Percentiles rank a stretch among this genome's conserved stretches.
Conservation (phyloP, 73 alveolate species). For the Paraurostyla sp. region DNA sequence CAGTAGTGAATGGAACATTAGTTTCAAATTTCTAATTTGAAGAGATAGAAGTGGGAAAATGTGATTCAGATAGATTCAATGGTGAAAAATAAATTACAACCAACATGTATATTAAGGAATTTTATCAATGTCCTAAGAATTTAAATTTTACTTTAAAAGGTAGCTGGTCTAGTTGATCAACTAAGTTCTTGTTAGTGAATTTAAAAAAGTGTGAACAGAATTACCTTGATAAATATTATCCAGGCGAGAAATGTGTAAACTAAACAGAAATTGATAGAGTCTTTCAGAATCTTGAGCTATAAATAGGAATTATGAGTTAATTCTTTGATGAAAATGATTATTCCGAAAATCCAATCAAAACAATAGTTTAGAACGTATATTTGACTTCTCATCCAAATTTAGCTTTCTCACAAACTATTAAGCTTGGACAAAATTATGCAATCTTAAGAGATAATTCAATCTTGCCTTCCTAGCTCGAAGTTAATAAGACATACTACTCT, state of each 20-base stretch:
- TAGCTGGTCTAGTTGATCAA: background rate
- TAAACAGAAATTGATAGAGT: background rate
- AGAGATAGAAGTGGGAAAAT: background rate
- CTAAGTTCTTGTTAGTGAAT: background rate
- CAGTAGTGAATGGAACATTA: background rate
- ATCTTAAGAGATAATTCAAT: background rate
- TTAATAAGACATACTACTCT: background rate
- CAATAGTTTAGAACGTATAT: background rate
- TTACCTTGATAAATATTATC: background rate
- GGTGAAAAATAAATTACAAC: background rate
- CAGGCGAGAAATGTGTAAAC: background rate
- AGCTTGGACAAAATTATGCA: background rate
- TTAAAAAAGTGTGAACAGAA: background rate
- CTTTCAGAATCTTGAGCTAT: background rate
- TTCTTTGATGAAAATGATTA: conserved; percentile 6
- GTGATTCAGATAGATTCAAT: background rate
- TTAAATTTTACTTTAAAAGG: background rate
- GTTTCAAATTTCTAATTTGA: background rate
- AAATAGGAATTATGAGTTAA: background rate
- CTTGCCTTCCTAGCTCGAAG: background rate
- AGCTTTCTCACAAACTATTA: background rate
- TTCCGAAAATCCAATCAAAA: background rate
- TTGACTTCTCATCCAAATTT: background rate
- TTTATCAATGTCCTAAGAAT: background rate
- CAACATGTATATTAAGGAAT: background rate